A percentile compares a stretch with the other conserved stretches of the same genome.
These are phyloP conservation scores for Salvia sclarea DNA, from an alignment of 305 asterid genomes.

Conservation along the genomic window DNA sequence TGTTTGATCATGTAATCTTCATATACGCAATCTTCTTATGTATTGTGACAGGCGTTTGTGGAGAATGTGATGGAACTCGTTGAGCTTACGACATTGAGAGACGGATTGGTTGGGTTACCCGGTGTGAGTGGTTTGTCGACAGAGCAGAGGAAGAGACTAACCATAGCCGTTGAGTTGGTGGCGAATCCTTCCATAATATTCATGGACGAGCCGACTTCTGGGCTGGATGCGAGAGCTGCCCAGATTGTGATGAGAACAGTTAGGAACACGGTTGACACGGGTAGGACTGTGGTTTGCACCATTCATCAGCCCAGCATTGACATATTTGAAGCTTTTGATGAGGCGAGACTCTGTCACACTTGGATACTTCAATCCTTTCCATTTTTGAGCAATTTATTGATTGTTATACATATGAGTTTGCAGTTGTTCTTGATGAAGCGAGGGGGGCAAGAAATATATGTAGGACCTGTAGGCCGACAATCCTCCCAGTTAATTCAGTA, in stretches of 20 bases:
- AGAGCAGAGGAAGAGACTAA: slow-evolving; percentile 57
- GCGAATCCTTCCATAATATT: slow-evolving; percentile 51
- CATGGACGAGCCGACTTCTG: slow-evolving; percentile 63
- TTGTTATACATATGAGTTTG: neutral
- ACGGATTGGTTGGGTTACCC: slow-evolving; percentile 51
- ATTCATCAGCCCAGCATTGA: slow-evolving; percentile 64
- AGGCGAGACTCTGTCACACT: slow-evolving; percentile 29
- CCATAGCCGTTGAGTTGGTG: slow-evolving; percentile 58
- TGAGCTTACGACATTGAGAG: slow-evolving; percentile 45
- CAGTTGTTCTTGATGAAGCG: slow-evolving; percentile 52
- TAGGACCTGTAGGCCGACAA: slow-evolving; percentile 59
- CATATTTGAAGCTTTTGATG: slow-evolving; percentile 56
- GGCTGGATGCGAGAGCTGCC: slow-evolving; percentile 56
- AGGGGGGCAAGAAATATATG: slow-evolving; percentile 73
- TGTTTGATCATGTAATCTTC: neutral
- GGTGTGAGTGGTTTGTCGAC: slow-evolving; percentile 53
- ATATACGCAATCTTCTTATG: too few relatives aligned
- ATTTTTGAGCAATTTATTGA: neutral
- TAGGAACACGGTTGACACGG: slow-evolving; percentile 54
- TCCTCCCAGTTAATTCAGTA: slow-evolving; percentile 52
- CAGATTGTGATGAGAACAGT: slow-evolving; percentile 58
- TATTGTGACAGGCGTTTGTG: slow-evolving; percentile 38
- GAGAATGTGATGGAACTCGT: slow-evolving; percentile 57
- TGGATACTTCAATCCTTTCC: neutral
- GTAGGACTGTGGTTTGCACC: slow-evolving; percentile 60